Evolutionary conservation across 108 stramenopile species (phyloP), one percentile per base, ranked within the genome.

Genomic region (Hondaea fermentalgiana): DNA sequence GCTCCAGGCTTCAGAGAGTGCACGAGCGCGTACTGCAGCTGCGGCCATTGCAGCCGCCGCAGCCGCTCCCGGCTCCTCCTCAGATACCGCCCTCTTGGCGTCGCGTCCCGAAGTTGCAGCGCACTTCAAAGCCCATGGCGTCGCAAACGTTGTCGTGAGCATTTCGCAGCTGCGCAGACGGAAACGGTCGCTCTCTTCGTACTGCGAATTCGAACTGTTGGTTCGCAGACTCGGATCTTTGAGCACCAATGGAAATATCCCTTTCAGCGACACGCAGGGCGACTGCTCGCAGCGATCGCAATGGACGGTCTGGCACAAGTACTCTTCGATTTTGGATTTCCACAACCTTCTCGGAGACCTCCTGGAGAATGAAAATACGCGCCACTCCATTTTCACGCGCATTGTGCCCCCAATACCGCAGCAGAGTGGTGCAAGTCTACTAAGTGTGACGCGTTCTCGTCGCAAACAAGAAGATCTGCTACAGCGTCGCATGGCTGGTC

Each of bases 401-500:
- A 23, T 83, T 12, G 76, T 83, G 6, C 76, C 76, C 10, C 49
- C 76, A 6, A 83, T 83, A 45, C 76, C 76, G 25, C 45, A 53
- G 76, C 76, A 45, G n/a, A 53, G 49, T 23, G n/a, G 49, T 16
- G 10, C 49, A 6, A 17, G 76, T 12, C 10, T 83, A 6, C 45
- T 83, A 6, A 12, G 19, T 35, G 12, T 53, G 25, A 53, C 76
- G 6, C 76, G 76, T 23, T 83, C 76, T 3, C 45, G 51, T 1
- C 45, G 51, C n/a, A 47, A 28, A 8, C 23, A 83, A 12, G 76
- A 83, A 17, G 76, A 83, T 23, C 51, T 47, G 51, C 51, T 83
- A 21, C 76, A 53, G 76, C 45, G 76, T n/a, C 76, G 76, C 76
- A 47, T 53, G 45, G 76, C 76, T 83, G 76, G 76, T 12, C 76